These are phyloP conservation scores for Fusarium marasasianum DNA, from an alignment of 2,329 filamentous ascomycete species.

Conservation along the genomic window DNA sequence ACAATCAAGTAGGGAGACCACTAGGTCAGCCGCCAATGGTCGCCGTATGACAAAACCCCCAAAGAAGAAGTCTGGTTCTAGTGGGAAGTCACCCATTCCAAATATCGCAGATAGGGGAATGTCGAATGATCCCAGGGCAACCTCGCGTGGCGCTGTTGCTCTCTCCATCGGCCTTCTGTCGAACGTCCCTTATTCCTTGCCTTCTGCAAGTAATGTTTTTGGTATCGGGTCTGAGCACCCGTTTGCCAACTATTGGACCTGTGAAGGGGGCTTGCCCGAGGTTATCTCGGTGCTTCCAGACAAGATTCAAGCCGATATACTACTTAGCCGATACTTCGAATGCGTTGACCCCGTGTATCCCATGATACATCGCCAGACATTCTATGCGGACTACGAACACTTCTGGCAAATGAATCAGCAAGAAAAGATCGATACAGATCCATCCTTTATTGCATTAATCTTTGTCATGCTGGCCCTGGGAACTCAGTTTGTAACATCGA, in stretches of 20 bases:
- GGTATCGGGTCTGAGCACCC: constrained; percentile 83
- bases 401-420: constrained; percentile 72
- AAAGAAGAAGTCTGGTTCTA: constrained; percentile 59
- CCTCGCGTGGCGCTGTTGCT: constrained; percentile 62
- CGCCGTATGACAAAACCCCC: constrained; percentile 67
- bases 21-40: constrained; percentile 61
- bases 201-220: constrained; percentile 79
- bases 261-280: constrained; percentile 77
- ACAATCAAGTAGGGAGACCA: constrained; percentile 61
- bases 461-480: constrained; percentile 82
- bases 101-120: constrained; percentile 66
- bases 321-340: constrained; percentile 71
- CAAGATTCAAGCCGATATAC: constrained; percentile 78
- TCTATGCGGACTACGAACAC: constrained; percentile 80
- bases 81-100: constrained; percentile 55
- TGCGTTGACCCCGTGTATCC: constrained; percentile 84
- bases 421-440: constrained; percentile 71
- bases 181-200: constrained; percentile 75
- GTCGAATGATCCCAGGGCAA: constrained; percentile 53
- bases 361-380: constrained; percentile 79
- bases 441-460: constrained; percentile 75
- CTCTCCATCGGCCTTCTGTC: constrained; percentile 72
- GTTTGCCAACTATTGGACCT: constrained; percentile 88
- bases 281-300: constrained; percentile 79
- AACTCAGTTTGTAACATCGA: constrained; percentile 75